Percentiles rank a stretch among this genome's conserved stretches.
Conservation (phyloP, 1,284 basidiomycete species). For the Ganoderma meredithae region DNA sequence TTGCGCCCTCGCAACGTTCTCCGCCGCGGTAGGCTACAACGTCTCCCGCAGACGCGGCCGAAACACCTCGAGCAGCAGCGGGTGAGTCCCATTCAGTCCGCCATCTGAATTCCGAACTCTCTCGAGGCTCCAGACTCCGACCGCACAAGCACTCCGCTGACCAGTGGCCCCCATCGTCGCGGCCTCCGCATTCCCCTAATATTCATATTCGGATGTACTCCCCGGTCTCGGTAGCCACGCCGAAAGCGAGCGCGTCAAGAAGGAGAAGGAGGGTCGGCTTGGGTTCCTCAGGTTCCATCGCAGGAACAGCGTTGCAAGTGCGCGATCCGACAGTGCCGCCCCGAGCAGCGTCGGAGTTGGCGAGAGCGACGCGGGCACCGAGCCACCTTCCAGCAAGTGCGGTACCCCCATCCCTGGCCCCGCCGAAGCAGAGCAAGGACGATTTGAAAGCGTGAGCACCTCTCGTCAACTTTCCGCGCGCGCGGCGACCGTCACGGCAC, state of each 20-base stretch:
- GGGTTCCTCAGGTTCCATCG: constrained; percentile 26
- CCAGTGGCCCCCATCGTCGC: neutral
- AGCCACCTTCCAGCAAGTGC: constrained; percentile 26
- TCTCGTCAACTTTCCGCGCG: constrained; percentile 12
- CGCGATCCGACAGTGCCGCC: constrained; percentile 22
- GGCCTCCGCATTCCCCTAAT: constrained; percentile 1
- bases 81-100: constrained; percentile 25
- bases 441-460: constrained; percentile 32
- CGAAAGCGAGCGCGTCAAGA: constrained; percentile 14
- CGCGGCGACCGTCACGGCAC: constrained; percentile 7
- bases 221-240: constrained; percentile 7
- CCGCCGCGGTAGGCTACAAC: constrained; percentile 41
- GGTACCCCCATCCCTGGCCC: constrained; percentile 21
- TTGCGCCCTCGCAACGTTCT: constrained; percentile 41
- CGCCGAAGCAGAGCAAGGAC: neutral
- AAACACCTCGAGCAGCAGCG: constrained; percentile 22
- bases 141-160: constrained; percentile 1
- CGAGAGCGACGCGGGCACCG: constrained; percentile 26
- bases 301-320: constrained; percentile 30
- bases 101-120: constrained; percentile 3
- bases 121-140: too few relatives aligned
- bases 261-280: constrained; percentile 16
- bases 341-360: constrained; percentile 4
- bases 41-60: constrained; percentile 34
- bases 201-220: neutral